Evolutionary conservation across 139 green algal genomes (phyloP), one percentile per base, ranked within the genome.

Genomic region (Parachlorella kessleri): DNA sequence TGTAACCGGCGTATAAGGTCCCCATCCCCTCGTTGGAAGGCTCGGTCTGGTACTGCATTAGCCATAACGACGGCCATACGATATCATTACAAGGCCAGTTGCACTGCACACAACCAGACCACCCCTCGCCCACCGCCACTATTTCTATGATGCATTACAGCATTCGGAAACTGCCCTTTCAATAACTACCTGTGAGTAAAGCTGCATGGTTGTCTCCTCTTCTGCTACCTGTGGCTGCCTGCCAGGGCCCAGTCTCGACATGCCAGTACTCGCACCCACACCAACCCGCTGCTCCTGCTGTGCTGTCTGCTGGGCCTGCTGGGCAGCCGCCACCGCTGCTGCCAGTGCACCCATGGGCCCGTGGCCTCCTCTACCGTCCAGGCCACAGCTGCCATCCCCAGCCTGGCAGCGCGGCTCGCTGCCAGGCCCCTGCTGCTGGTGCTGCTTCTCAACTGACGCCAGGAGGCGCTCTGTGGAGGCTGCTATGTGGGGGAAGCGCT

Each of bases 181-280:
- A 48, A 28, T n/a, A 23, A 83, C 38, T 55, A 86, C 55, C 32
- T 86, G 81, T 3, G 76, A 30, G 38, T 75, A 75, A 21, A 86
- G 66, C 66, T 86, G 75, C 28, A 86, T n/a, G 1, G 81, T 86
- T 59, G 66, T 83, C 54, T 24, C 24, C 63, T 68, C 28, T 33
- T 30, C 63, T 37, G 63, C 23, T 33, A 30, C 24, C 24, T 14
- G 23, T 33, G 23, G 63, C 26, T 33, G 24, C 63, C 10, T 10
- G 48, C 48, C 10, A 10, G 18, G 48, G 48, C 48, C 10, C 10
- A 18, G 48, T 18, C 48, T 10, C 48, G 10, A 18, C 48, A 10
- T 10, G 23, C 8, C 18, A 23, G 23, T 36, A n/a, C 59, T 14
- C 59, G 10, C 10, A 2, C 35, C 30, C 54, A 10, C 23, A 24